A percentile compares a stretch with the other conserved stretches of the same genome.
Evolutionary conservation across 257 asterid species (phyloP).

Genomic region (Solanum tacnaense): DNA sequence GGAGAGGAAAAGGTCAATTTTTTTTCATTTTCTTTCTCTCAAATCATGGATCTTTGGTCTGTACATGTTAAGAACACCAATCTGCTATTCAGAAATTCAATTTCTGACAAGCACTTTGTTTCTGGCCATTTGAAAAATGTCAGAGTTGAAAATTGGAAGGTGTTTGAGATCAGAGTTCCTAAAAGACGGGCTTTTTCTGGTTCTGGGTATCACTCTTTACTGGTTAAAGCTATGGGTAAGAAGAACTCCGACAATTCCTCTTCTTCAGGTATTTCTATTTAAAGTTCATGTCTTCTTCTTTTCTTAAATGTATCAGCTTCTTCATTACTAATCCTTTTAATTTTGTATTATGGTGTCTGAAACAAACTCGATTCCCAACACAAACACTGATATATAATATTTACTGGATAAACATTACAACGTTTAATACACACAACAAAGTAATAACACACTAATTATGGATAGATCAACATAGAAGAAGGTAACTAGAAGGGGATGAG

Average conservation of each 20-base stretch:
- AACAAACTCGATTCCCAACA: too few relatives aligned
- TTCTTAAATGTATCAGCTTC: neutral
- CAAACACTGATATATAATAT: too few relatives aligned
- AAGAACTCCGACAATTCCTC: constrained; percentile 48
- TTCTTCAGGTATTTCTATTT: constrained; percentile 28
- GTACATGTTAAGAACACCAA: constrained; percentile 30
- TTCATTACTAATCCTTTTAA: neutral
- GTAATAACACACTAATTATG: too few relatives aligned
- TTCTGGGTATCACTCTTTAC: constrained; percentile 30
- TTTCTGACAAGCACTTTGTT: constrained; percentile 39
- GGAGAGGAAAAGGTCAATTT: neutral
- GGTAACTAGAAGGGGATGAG: too few relatives aligned
- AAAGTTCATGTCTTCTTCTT: neutral
- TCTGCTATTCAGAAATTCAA: constrained; percentile 31
- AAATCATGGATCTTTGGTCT: constrained; percentile 43
- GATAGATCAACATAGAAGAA: too few relatives aligned
- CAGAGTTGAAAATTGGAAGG: constrained; percentile 8
- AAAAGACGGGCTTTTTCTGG: constrained; percentile 16
- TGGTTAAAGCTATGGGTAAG: constrained; percentile 53
- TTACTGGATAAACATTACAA: too few relatives aligned
- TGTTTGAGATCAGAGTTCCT: constrained; percentile 31
- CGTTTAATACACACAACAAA: too few relatives aligned
- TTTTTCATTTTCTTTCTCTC: neutral
- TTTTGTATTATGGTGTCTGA: neutral
- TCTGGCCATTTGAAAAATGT: constrained; percentile 28